These are phyloP conservation scores for Pulchroboletus neoregius DNA, from an alignment of 1,284 basidiomycete genomes.

Conservation along the genomic window DNA sequence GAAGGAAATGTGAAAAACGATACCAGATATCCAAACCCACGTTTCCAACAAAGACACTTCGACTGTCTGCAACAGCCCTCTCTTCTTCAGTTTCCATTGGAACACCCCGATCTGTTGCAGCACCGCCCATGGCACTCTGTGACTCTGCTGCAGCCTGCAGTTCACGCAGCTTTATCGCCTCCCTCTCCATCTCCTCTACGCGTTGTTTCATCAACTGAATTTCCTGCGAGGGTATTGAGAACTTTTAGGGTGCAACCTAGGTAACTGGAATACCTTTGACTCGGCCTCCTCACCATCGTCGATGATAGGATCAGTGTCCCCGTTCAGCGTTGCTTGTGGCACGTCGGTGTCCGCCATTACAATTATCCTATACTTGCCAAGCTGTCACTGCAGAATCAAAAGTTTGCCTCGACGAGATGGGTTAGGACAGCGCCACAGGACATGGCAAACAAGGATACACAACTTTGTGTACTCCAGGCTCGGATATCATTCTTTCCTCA, in stretches of 20 bases:
- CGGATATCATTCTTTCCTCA: no score
- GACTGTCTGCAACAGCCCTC: slow-evolving; percentile 72
- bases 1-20: slow-evolving; percentile 7
- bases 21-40: slow-evolving; percentile 49
- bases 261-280: slow-evolving; percentile 42
- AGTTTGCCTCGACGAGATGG: slow-evolving; percentile 20
- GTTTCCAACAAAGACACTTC: slow-evolving; percentile 97
- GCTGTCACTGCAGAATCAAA: slow-evolving; percentile 15
- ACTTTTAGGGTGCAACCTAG: slow-evolving; percentile 1
- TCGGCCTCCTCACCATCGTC: slow-evolving; percentile 60
- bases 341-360: slow-evolving; percentile 36
- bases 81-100: slow-evolving; percentile 76
- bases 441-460: slow-evolving; percentile 30
- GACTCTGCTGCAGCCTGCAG: slow-evolving; percentile 86
- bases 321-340: slow-evolving; percentile 37
- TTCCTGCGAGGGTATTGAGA: slow-evolving; percentile 46
- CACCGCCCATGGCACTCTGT: slow-evolving; percentile 41
- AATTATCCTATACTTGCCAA: slow-evolving; percentile 10
- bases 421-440: slow-evolving; percentile 19
- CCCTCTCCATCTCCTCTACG: slow-evolving; percentile 89
- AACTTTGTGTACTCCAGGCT: slow-evolving; percentile 4
- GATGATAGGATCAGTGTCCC: slow-evolving; percentile 37
- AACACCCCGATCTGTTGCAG: slow-evolving; percentile 39
- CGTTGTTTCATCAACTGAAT: slow-evolving; percentile 88
- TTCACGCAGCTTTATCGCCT: slow-evolving; percentile 85